A percentile compares a stretch with the other conserved stretches of the same genome.
phyloP scores from a whole-genome alignment of 1,139 yeast species.

The Candida albicans region DNA sequence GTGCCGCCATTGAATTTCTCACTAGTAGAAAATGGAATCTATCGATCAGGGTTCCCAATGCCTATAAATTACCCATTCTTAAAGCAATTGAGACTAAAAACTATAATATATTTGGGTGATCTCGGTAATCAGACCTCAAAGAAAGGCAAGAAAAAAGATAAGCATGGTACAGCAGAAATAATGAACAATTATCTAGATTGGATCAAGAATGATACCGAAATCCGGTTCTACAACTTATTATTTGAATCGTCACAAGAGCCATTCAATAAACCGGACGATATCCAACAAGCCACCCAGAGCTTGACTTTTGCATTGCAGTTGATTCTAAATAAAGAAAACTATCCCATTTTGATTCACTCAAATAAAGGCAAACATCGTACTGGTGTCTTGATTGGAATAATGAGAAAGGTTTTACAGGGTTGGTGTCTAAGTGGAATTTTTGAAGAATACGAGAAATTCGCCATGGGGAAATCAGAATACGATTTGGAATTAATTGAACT shows the following conservation, averaged over 20 bases:
- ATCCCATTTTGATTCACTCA: slow-evolving; percentile 86
- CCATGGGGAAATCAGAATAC: slow-evolving; percentile 89
- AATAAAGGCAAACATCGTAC: slow-evolving; percentile 95
- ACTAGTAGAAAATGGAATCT: slow-evolving; percentile 81
- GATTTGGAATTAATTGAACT: slow-evolving; percentile 68
- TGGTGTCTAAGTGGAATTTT: slow-evolving; percentile 93
- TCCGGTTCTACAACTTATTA: slow-evolving; percentile 59
- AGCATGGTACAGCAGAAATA: slow-evolving; percentile 39
- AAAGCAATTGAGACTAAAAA: slow-evolving; percentile 65
- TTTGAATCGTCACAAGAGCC: slow-evolving; percentile 79
- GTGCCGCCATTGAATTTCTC: slow-evolving; percentile 94
- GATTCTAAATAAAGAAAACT: slow-evolving; percentile 67
- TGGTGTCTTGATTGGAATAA: slow-evolving; percentile 85
- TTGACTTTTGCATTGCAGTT: slow-evolving; percentile 63
- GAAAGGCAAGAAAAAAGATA: slow-evolving; percentile 40
- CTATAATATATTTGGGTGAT: slow-evolving; percentile 86
- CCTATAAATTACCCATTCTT: slow-evolving; percentile 79
- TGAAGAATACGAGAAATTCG: slow-evolving; percentile 90
- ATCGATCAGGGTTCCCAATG: slow-evolving; percentile 93
- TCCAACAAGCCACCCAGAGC: slow-evolving; percentile 42
- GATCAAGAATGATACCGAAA: slow-evolving; percentile 52
- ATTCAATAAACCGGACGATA: slow-evolving; percentile 52
- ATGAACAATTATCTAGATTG: slow-evolving; percentile 58
- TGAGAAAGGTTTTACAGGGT: slow-evolving; percentile 82
- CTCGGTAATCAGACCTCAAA: slow-evolving; percentile 34